Evolutionary conservation across 495 filamentous ascomycete species (phyloP).

Genomic region (Astrocystis sublimbata): DNA sequence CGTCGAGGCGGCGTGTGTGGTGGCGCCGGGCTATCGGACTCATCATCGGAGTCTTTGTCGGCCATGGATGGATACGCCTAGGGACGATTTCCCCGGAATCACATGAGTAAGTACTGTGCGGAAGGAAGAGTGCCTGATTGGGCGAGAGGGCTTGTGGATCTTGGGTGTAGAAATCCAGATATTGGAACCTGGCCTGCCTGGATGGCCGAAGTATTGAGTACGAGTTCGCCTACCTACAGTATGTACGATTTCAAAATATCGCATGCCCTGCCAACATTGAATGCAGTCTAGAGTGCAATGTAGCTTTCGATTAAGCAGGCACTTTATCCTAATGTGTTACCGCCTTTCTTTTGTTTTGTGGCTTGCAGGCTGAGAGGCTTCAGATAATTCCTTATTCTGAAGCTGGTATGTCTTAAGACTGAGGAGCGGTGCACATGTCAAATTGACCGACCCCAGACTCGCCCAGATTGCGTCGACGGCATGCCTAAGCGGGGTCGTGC

Average conservation of each 20-base stretch:
- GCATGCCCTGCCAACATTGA: no score
- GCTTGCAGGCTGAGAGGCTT: neutral
- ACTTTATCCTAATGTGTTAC: neutral
- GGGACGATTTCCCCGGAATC: slow-evolving; percentile 6
- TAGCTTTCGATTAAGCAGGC: neutral
- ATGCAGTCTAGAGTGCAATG: neutral
- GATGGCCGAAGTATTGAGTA: neutral
- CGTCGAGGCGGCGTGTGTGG: slow-evolving; percentile 5
- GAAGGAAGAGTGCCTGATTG: no score
- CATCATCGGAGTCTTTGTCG: slow-evolving; percentile 11
- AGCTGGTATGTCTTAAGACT: neutral
- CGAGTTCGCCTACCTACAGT: no score
- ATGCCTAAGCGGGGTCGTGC: no score
- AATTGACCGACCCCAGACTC: no score
- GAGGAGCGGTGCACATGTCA: neutral
- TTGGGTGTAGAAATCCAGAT: neutral
- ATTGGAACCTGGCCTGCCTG: no score
- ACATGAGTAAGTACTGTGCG: slow-evolving; percentile 4
- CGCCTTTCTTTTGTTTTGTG: neutral
- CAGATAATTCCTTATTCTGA: neutral
- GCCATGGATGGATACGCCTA: neutral
- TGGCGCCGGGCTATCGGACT: slow-evolving; percentile 6
- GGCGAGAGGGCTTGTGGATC: slow-evolving; percentile 3
- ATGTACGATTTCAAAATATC: no score
- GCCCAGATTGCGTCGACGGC: no score